Base-by-base conservation (phyloP, 495 filamentous ascomycete species). In the Massariosphaeria phaeospora region DNA sequence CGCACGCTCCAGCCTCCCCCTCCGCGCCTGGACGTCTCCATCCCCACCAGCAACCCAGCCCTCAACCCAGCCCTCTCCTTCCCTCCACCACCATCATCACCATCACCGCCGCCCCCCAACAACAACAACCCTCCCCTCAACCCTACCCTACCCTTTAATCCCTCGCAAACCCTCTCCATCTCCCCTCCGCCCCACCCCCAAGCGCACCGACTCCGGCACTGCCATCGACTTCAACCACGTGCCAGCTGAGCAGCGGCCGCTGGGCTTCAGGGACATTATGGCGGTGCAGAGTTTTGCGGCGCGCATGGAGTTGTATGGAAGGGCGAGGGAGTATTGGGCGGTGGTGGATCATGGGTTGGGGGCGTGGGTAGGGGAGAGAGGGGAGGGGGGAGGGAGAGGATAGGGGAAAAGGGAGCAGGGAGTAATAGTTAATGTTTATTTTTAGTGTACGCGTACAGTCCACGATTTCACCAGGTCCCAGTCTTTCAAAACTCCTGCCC, bases 221-320 rank as follows among this genome's bases (percentile, higher is more conserved):
- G 57, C 57, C 5, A 61, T 61, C 35, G 57, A 61, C 29, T 55
- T 61, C n/a, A 21, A 21, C 3, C 40, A 55, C 25, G 38, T 51
- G 13, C 35, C 44, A 9, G 27, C 18, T 15, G 43, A 50, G 5
- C 36, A 55, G 24, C 15, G 57, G 8, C 57, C 57, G 18, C 20
- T 61, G 29, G 57, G 57, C 5, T 61, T 61, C 51, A 55, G 46
- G 31, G 57, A 61, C 38, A 61, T 61, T 8, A 33, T 61, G 25
- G 34, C 36, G 23, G 46, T 61, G 29, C 15, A 18, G 27, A 61
- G 51, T 20, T 49, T 61, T 13, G 44, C 34, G 35, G 35, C 55
- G 45, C 36, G 57, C 25, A 49, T 61, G 57, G 42, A 20, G 20
- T 20, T 61, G 44, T 61, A 61, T 43, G 42, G 41, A 43, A 55